phyloP scores from a whole-genome alignment of 169 alveolate genomes.

The Plasmodium reichenowi region DNA sequence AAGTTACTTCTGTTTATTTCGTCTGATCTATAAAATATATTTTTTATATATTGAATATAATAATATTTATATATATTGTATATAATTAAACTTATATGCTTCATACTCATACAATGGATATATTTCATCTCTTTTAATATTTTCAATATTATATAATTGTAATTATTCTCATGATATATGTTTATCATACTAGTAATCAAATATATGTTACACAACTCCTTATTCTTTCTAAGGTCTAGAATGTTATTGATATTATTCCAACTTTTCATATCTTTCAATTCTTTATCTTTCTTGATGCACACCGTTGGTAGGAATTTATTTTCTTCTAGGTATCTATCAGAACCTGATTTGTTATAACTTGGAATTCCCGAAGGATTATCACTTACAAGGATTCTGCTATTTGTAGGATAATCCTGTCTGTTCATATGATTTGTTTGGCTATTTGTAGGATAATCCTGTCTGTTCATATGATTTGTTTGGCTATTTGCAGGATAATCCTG shows the following conservation, averaged over 20 bases:
- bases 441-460: background rate
- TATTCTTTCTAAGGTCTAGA: conserved; percentile 31
- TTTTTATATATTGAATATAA: conserved; percentile 14
- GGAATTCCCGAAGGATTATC: background rate
- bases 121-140: conserved; percentile 23
- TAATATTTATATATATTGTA: conserved; percentile 32
- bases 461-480: too few species aligned
- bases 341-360: background rate
- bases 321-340: background rate
- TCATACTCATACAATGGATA: conserved; percentile 26
- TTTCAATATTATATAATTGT: conserved; percentile 29
- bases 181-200: conserved; percentile 41
- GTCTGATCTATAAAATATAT: conserved; percentile 11
- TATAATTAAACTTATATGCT: conserved; percentile 32
- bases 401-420: background rate
- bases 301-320: conserved; percentile 14
- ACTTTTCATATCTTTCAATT: conserved; percentile 22
- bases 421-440: background rate
- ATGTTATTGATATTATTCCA: conserved; percentile 22
- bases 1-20: background rate
- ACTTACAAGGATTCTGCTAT: background rate
- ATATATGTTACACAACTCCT: conserved; percentile 29
- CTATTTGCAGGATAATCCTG: too few species aligned
- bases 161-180: conserved; percentile 59
- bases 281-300: conserved; percentile 21